A percentile compares a stretch with the other conserved stretches of the same genome.
Evolutionary conservation across 2,329 filamentous ascomycete species (phyloP).

Genomic region (Thielaviopsis euricoi): DNA sequence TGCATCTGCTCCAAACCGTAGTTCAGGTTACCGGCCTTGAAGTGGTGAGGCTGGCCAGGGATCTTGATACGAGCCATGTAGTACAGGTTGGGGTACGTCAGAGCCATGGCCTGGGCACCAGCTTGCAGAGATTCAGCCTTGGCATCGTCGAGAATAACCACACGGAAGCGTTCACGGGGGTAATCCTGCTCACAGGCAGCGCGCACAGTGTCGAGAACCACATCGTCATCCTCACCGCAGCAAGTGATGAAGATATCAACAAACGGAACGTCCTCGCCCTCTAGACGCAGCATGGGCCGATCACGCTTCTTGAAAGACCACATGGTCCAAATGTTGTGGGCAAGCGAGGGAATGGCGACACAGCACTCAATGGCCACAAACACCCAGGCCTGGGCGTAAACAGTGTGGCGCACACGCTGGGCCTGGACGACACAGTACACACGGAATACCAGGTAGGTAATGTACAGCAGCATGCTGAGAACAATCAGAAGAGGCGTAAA

Average conservation of each 20-base stretch:
- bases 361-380: constrained; percentile 38
- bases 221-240: constrained; percentile 38
- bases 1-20: constrained; percentile 36
- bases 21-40: constrained; percentile 50
- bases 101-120: constrained; percentile 22
- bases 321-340: constrained; percentile 43
- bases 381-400: constrained; percentile 36
- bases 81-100: constrained; percentile 30
- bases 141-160: constrained; percentile 40
- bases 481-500: constrained; percentile 24
- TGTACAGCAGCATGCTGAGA: constrained; percentile 26
- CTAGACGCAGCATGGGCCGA: constrained; percentile 35
- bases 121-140: constrained; percentile 26
- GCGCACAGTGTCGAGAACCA: constrained; percentile 40
- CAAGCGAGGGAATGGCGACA: constrained; percentile 35
- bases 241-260: constrained; percentile 42
- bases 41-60: constrained; percentile 34
- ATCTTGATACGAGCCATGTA: constrained; percentile 36
- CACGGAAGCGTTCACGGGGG: constrained; percentile 32
- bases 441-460: constrained; percentile 32
- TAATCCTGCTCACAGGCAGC: constrained; percentile 39
- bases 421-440: constrained; percentile 36
- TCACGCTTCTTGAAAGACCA: constrained; percentile 36
- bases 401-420: constrained; percentile 23
- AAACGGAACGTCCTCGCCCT: constrained; percentile 31